Evolutionary conservation across 345 rosid genomes (phyloP).

Genomic region (Eucalyptus pauciflora): DNA sequence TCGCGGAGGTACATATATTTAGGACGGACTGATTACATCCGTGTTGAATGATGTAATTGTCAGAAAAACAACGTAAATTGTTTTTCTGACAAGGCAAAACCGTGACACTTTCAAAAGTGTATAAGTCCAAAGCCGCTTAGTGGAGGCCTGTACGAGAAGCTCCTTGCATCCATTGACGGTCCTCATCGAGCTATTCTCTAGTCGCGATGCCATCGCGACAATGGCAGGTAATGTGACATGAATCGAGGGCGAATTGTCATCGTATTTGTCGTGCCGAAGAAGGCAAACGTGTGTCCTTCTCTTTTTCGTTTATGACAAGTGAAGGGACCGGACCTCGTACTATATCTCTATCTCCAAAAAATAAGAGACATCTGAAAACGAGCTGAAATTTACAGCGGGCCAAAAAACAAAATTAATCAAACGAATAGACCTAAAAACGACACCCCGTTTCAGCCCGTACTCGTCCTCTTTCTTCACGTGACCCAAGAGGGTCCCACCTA

Average conservation of each 20-base stretch:
- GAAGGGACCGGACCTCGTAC: not conserved
- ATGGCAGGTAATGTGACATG: not conserved
- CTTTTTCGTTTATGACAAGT: not conserved
- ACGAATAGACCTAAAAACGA: not conserved
- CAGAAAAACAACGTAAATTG: no score
- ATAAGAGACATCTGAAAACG: not conserved
- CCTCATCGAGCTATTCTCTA: not conserved
- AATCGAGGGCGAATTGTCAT: not conserved
- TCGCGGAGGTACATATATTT: accelerated
- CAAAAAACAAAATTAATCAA: not conserved
- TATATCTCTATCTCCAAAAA: not conserved
- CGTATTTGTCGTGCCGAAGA: not conserved
- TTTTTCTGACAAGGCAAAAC: not conserved
- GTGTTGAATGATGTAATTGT: not conserved
- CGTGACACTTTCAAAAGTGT: accelerated
- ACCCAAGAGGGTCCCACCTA: not conserved
- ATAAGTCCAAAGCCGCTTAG: not conserved
- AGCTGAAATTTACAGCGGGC: conserved; percentile 18
- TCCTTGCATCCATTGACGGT: not conserved
- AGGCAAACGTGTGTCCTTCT: not conserved
- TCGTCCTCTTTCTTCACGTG: conserved; percentile 40
- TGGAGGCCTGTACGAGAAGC: not conserved
- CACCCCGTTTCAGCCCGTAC: not conserved
- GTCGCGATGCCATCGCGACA: not conserved
- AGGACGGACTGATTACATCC: not conserved